phyloP scores from a whole-genome alignment of 1,284 basidiomycete species.

The Mycosarcoma mackinlayi region DNA sequence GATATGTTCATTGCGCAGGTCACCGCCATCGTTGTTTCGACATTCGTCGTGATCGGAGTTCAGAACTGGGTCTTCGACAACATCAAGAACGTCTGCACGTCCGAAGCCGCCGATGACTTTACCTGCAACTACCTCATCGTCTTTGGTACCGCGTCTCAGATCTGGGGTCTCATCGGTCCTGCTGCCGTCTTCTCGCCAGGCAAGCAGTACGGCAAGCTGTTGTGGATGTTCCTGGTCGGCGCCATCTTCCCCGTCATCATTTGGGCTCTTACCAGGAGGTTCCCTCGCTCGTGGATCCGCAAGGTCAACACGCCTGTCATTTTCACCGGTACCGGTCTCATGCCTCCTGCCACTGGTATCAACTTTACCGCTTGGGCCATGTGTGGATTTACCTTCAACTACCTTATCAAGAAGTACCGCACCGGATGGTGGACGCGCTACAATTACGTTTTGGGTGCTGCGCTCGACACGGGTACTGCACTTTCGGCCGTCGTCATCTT shows the following conservation, averaged over 20 bases:
- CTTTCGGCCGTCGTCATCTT: constrained; percentile 55
- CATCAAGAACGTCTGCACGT: constrained; percentile 77
- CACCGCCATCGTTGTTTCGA: constrained; percentile 76
- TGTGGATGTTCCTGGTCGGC: constrained; percentile 62
- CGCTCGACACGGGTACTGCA: constrained; percentile 68
- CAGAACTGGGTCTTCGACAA: constrained; percentile 80
- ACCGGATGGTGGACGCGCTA: constrained; percentile 69
- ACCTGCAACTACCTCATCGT: constrained; percentile 55
- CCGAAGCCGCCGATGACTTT: constrained; percentile 62
- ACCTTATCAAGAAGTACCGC: constrained; percentile 60
- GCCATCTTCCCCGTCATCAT: constrained; percentile 57
- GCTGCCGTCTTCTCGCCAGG: constrained; percentile 54
- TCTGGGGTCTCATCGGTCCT: constrained; percentile 70
- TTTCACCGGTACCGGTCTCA: constrained; percentile 59
- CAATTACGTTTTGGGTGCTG: constrained; percentile 69
- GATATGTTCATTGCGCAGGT: constrained; percentile 75
- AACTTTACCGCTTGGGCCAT: constrained; percentile 67
- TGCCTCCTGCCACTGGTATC: constrained; percentile 67
- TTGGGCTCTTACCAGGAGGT: constrained; percentile 56
- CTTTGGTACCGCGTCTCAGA: constrained; percentile 61
- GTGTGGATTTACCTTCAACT: constrained; percentile 71
- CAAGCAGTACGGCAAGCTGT: constrained; percentile 52
- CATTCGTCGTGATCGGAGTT: constrained; percentile 71
- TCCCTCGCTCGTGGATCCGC: constrained; percentile 49
- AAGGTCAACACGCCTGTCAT: constrained; percentile 61